A percentile compares a stretch with the other conserved stretches of the same genome.
These are phyloP conservation scores for Malassezia obtusa DNA, from an alignment of 1,284 basidiomycete species.

Conservation along the genomic window DNA sequence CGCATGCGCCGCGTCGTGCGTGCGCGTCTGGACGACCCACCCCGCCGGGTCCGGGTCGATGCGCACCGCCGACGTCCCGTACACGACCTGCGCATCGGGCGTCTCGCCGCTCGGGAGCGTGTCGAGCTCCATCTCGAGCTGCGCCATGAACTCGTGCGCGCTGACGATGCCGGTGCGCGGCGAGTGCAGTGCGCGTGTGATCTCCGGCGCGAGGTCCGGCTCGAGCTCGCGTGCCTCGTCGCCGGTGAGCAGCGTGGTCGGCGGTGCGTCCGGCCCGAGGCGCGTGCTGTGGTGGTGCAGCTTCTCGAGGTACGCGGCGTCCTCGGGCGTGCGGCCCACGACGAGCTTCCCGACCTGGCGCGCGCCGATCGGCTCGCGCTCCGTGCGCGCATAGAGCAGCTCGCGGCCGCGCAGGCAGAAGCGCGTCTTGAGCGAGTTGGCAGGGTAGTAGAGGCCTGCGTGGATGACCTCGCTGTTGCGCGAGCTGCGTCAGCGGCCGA, in stretches of 20 bases:
- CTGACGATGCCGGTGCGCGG: constrained; percentile 85
- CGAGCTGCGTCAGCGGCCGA: constrained; percentile 50
- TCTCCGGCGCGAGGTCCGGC: constrained; percentile 65
- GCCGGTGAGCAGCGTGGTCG: constrained; percentile 59
- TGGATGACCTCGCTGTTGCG: constrained; percentile 95
- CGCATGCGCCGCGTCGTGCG: constrained; percentile 19
- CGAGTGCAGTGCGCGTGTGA: constrained; percentile 67
- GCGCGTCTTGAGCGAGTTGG: constrained; percentile 70
- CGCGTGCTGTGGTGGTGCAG: constrained; percentile 24
- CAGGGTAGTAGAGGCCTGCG: constrained; percentile 64
- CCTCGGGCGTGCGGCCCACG: constrained; percentile 37
- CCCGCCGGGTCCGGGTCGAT: constrained; percentile 60
- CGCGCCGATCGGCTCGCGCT: constrained; percentile 55
- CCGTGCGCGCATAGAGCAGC: constrained; percentile 65
- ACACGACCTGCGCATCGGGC: constrained; percentile 65
- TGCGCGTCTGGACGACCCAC: constrained; percentile 54
- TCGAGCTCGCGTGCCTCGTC: constrained; percentile 67
- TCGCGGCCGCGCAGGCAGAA: constrained; percentile 79
- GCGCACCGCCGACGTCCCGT: constrained; percentile 75
- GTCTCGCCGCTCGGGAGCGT: constrained; percentile 41
- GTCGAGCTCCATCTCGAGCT: constrained; percentile 66
- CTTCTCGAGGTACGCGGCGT: constrained; percentile 24
- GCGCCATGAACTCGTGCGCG: constrained; percentile 67
- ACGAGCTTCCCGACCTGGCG: constrained; percentile 65
- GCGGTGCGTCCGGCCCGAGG: constrained; percentile 47